These are phyloP conservation scores for Gossypium sturtianum DNA, from an alignment of 345 rosid species.

Conservation along the genomic window DNA sequence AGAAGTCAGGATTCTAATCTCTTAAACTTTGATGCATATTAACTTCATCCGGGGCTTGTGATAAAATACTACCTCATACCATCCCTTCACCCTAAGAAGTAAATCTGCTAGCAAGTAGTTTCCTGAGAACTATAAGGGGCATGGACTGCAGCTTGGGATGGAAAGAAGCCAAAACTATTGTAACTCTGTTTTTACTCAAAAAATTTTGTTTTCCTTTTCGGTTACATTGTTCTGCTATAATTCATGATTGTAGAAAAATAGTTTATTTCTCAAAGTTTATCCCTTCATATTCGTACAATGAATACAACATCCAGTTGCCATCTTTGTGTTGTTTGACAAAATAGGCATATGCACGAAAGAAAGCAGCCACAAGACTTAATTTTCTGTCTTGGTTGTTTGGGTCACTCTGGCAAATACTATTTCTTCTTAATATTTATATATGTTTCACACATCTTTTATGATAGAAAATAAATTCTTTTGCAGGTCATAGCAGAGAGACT, in stretches of 20 bases:
- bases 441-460: conserved; percentile 7
- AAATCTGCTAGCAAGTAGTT: background rate
- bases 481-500: conserved; percentile 98
- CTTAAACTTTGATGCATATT: background rate
- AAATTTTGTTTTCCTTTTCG: background rate
- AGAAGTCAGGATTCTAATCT: background rate
- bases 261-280: background rate
- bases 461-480: conserved; percentile 2
- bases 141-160: too few relatives aligned
- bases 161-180: background rate
- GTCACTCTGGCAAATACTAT: background rate
- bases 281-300: background rate
- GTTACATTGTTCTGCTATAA: background rate
- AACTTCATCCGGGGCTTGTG: background rate
- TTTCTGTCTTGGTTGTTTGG: background rate
- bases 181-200: background rate
- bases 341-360: background rate
- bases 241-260: background rate
- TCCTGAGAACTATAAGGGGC: background rate
- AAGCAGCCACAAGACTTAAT: background rate
- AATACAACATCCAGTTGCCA: background rate
- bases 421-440: background rate
- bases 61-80: background rate
- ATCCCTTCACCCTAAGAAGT: background rate
- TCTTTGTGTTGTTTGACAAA: background rate